Conservation (phyloP, 768 basidiomycete species). For the Brasilioporus rufonigricans region DNA sequence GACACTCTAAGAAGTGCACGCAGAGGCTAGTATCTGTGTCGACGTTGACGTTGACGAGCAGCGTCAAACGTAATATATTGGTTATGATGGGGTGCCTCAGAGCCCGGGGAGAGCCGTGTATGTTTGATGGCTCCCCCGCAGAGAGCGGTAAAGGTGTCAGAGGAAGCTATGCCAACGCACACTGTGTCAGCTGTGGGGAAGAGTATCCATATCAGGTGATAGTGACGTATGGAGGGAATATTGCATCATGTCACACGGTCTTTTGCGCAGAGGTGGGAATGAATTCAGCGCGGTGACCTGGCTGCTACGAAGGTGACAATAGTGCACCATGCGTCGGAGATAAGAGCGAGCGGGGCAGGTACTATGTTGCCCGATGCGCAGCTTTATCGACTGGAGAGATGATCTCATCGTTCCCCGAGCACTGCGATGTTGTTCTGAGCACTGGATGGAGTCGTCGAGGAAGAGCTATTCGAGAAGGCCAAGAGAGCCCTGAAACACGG, state of each 20-base stretch:
- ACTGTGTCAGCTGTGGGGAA: constrained; percentile 2
- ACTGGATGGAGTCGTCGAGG: no score
- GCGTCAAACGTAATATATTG: neutral
- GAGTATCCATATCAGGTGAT: neutral
- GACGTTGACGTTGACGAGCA: neutral
- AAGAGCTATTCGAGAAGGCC: no score
- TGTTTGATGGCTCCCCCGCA: neutral
- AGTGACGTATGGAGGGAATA: constrained; percentile 7
- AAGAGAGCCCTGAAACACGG: no score
- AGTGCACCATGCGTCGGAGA: neutral
- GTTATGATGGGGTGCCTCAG: no score
- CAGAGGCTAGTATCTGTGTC: no score
- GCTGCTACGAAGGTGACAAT: neutral
- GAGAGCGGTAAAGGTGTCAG: neutral
- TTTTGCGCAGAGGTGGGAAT: neutral
- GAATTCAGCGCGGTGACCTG: neutral
- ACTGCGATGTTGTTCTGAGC: no score
- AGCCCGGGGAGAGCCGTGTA: neutral
- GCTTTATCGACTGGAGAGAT: no score
- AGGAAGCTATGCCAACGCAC: neutral
- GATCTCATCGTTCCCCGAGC: no score
- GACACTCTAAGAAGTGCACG: neutral
- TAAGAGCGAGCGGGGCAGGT: neutral
- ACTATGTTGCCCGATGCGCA: no score
- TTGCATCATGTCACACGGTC: neutral